phyloP scores from a whole-genome alignment of 1,284 basidiomycete species.

The Rhodotorula sp. region DNA sequence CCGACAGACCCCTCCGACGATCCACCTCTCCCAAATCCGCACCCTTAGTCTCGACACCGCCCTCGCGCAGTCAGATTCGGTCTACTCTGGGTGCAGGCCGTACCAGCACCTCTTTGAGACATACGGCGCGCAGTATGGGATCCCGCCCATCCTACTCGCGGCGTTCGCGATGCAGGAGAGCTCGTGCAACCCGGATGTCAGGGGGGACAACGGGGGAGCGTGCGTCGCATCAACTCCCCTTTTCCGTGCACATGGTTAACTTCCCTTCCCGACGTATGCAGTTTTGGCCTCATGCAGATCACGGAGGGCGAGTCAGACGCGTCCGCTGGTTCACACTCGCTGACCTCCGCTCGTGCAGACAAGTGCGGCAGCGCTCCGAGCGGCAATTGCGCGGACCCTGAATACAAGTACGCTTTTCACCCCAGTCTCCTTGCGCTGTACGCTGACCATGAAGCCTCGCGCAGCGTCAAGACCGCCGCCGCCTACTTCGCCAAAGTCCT shows the following conservation, averaged over 20 bases:
- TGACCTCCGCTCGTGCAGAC: constrained; percentile 45
- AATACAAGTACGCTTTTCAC: neutral
- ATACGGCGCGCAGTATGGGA: constrained; percentile 60
- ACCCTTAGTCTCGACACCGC: constrained; percentile 61
- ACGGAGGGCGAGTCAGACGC: constrained; percentile 30
- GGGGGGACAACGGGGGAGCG: constrained; percentile 72
- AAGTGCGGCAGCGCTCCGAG: constrained; percentile 59
- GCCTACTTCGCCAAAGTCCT: constrained; percentile 63
- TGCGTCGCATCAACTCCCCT: constrained; percentile 48
- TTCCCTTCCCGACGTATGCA: too few species aligned
- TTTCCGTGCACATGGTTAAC: too few species aligned
- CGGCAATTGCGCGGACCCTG: neutral
- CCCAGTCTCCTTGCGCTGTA: too few species aligned
- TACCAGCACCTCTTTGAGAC: constrained; percentile 66
- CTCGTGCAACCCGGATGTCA: constrained; percentile 63
- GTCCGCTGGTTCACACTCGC: too few species aligned
- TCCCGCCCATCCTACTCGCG: constrained; percentile 68
- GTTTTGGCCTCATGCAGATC: constrained; percentile 24
- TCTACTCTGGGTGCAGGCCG: constrained; percentile 63
- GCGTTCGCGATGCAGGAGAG: constrained; percentile 82
- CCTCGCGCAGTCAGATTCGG: constrained; percentile 51
- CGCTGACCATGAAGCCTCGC: neutral
- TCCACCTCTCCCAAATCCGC: constrained; percentile 54
- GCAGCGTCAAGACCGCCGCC: constrained; percentile 60
- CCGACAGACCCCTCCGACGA: constrained; percentile 26